Conservation (phyloP, 2,329 filamentous ascomycete species). For the Colletotrichum limetticola region DNA sequence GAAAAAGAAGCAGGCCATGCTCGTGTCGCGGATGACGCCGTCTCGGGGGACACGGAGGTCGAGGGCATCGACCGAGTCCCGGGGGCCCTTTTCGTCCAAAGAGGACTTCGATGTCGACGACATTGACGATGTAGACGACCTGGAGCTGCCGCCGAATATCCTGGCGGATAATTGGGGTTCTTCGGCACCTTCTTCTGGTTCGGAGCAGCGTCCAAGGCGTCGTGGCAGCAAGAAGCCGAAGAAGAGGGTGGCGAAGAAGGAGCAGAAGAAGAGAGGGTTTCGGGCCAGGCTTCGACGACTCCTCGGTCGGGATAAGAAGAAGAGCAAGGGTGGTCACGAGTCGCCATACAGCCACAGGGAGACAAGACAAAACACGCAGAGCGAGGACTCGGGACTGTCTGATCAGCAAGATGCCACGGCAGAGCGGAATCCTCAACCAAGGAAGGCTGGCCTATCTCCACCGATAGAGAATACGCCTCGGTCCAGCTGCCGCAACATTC, state of each 20-base stretch:
- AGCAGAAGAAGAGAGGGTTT: neutral
- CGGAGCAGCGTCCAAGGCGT: neutral
- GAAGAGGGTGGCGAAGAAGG: neutral
- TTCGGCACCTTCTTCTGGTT: neutral
- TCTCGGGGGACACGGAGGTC: neutral
- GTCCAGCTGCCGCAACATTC: neutral
- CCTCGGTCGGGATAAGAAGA: neutral
- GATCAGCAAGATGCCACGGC: neutral
- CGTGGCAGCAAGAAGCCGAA: neutral
- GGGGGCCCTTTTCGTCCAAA: conserved; percentile 7
- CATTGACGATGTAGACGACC: neutral
- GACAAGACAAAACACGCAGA: neutral
- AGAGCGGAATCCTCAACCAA: neutral
- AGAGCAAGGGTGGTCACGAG: neutral
- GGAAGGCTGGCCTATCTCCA: neutral
- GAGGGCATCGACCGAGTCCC: conserved; percentile 7
- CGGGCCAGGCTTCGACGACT: conserved; percentile 4
- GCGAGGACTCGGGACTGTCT: neutral
- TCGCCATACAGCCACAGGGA: neutral
- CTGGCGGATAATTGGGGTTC: neutral
- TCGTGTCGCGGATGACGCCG: neutral
- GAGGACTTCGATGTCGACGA: neutral
- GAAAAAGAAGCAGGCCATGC: neutral
- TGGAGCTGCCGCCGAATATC: neutral
- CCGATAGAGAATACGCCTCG: neutral